A percentile compares a stretch with the other conserved stretches of the same genome.
Evolutionary conservation across 2,329 filamentous ascomycete genomes (phyloP).

Genomic region (Penicillium janthinellum): DNA sequence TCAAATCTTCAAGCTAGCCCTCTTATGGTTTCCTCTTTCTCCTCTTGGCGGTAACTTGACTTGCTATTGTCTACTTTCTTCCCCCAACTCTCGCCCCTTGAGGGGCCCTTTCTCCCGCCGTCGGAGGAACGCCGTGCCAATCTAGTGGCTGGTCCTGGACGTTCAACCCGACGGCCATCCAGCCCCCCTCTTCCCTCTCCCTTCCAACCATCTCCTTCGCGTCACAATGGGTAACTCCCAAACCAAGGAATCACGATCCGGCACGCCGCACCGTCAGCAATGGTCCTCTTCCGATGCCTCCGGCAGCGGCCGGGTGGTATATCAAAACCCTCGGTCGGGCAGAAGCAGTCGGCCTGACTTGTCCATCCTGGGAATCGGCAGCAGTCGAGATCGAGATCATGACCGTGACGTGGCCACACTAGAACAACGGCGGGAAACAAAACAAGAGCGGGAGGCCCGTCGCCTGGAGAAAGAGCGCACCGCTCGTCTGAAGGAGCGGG

Average conservation of each 20-base stretch:
- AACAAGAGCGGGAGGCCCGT: constrained; percentile 85
- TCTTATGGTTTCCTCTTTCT: constrained; percentile 1
- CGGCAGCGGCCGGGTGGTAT: constrained; percentile 26
- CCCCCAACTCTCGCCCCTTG: constrained; percentile 12
- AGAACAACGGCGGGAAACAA: constrained; percentile 77
- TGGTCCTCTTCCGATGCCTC: constrained; percentile 34
- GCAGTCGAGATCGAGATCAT: constrained; percentile 37
- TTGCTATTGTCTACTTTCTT: not conserved
- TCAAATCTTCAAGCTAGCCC: constrained; percentile 1
- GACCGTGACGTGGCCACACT: constrained; percentile 54
- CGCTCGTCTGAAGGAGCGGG: constrained; percentile 77
- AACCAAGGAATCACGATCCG: constrained; percentile 48
- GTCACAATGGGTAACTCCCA: constrained; percentile 49
- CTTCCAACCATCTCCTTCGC: not conserved
- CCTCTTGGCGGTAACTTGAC: constrained; percentile 6
- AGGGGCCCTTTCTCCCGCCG: constrained; percentile 12
- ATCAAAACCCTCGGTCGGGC: constrained; percentile 47
- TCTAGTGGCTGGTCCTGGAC: not conserved
- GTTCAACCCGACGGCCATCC: constrained; percentile 1
- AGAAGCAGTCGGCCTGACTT: constrained; percentile 61
- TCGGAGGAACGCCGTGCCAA: constrained; percentile 16
- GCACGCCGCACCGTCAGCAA: constrained; percentile 34
- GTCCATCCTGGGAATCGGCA: constrained; percentile 59
- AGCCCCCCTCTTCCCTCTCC: not conserved
- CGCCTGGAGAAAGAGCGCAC: constrained; percentile 79